phyloP scores from a whole-genome alignment of 1,284 basidiomycete species.

The Neolentinus lepideus region DNA sequence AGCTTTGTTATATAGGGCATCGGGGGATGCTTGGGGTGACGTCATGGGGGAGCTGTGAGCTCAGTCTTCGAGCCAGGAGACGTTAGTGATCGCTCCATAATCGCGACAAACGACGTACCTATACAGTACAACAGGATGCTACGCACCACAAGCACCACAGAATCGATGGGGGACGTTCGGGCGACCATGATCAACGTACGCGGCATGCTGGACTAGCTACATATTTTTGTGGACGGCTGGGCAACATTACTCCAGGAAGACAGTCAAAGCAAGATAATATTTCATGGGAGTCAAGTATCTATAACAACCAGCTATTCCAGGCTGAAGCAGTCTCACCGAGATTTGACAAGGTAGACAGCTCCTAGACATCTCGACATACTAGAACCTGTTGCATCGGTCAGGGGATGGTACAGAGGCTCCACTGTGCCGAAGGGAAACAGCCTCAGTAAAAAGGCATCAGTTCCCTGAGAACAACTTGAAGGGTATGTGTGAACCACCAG shows the following conservation, averaged over 20 bases:
- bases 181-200: too few relatives aligned
- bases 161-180: not conserved
- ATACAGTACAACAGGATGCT: not conserved
- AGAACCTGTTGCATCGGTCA: not conserved
- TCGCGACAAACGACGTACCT: not conserved
- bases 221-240: too few relatives aligned
- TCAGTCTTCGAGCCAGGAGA: not conserved
- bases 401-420: too few relatives aligned
- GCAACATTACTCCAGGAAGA: too few relatives aligned
- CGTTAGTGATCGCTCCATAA: not conserved
- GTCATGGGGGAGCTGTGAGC: not conserved
- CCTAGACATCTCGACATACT: not conserved
- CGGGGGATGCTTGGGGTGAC: not conserved
- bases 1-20: not conserved
- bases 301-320: not conserved
- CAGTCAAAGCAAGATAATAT: too few relatives aligned
- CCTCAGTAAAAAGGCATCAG: too few relatives aligned
- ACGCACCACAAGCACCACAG: not conserved
- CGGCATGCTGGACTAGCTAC: too few relatives aligned
- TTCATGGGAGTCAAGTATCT: not conserved
- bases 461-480: too few relatives aligned
- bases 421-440: too few relatives aligned
- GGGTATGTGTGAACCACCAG: conserved; percentile 36
- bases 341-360: not conserved
- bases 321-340: not conserved